phyloP scores from a whole-genome alignment of 176 grass and related monocot species.

The Paspalum notatum region DNA sequence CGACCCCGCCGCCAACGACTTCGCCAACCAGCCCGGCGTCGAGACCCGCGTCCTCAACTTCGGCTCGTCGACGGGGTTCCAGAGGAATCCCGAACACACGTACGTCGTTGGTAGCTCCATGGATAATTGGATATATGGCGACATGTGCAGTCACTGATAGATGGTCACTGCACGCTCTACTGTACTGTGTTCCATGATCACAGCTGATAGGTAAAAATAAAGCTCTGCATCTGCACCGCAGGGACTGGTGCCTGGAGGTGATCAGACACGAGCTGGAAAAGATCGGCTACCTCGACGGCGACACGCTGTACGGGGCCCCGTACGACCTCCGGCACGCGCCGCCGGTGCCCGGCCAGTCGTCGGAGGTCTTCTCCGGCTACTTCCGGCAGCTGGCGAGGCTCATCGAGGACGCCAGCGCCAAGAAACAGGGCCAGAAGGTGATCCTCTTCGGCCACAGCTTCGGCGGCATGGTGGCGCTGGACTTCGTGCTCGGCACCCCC shows the following conservation, averaged over 20 bases:
- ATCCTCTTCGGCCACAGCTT: slow-evolving; percentile 14
- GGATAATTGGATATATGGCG: too few relatives aligned
- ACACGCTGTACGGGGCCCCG: neutral
- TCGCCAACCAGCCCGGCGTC: neutral
- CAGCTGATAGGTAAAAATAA: too few relatives aligned
- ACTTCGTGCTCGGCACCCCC: neutral
- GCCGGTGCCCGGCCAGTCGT: neutral
- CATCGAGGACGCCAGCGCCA: neutral
- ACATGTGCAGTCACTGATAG: too few relatives aligned
- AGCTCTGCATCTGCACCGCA: neutral
- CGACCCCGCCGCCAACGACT: neutral
- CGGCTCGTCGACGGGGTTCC: neutral
- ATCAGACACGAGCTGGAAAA: neutral
- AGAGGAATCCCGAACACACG: neutral
- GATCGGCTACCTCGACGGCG: neutral
- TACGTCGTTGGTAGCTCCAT: neutral
- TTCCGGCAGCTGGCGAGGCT: neutral
- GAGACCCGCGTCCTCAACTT: slow-evolving; percentile 9
- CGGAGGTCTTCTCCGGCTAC: neutral
- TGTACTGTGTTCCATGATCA: too few relatives aligned
- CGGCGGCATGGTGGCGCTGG: neutral
- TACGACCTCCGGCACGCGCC: slow-evolving; percentile 15
- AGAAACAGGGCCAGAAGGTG: neutral
- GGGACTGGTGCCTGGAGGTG: neutral
- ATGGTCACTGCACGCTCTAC: too few relatives aligned